phyloP scores from a whole-genome alignment of 2,329 filamentous ascomycete genomes.

The Periconia sp. region DNA sequence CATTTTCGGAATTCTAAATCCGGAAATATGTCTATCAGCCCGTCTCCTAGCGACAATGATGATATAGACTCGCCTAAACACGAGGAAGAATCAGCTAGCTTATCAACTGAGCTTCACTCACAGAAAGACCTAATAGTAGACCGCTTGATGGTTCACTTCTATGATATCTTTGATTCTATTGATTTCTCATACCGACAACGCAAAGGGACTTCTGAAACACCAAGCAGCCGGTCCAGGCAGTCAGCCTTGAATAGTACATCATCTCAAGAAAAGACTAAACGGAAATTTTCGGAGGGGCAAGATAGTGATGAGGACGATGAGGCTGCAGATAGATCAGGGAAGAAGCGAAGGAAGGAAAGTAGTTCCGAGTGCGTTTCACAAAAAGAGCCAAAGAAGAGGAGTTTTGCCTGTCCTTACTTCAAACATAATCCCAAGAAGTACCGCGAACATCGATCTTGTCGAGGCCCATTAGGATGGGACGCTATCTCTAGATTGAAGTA shows the following conservation, averaged over 20 bases:
- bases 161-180: slow-evolving; percentile 1
- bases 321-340: not conserved
- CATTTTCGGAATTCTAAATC: no score
- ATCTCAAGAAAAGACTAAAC: not conserved
- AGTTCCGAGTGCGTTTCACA: no score
- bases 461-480: slow-evolving; percentile 2
- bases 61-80: no score
- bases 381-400: not conserved
- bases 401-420: slow-evolving; percentile 5
- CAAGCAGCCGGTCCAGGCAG: not conserved
- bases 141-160: slow-evolving; percentile 3
- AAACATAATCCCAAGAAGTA: slow-evolving; percentile 1
- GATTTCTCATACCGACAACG: not conserved
- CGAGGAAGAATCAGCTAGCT: no score
- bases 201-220: not conserved
- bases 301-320: not conserved
- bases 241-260: not conserved
- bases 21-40: no score
- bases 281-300: not conserved
- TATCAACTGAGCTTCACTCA: not conserved
- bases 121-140: not conserved
- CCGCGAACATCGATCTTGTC: not conserved
- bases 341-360: not conserved
- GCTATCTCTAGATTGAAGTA: slow-evolving; percentile 1
- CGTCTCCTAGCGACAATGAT: no score